Evolutionary conservation across 2,329 filamentous ascomycete genomes (phyloP).

Genomic region (Trichoderma breve): DNA sequence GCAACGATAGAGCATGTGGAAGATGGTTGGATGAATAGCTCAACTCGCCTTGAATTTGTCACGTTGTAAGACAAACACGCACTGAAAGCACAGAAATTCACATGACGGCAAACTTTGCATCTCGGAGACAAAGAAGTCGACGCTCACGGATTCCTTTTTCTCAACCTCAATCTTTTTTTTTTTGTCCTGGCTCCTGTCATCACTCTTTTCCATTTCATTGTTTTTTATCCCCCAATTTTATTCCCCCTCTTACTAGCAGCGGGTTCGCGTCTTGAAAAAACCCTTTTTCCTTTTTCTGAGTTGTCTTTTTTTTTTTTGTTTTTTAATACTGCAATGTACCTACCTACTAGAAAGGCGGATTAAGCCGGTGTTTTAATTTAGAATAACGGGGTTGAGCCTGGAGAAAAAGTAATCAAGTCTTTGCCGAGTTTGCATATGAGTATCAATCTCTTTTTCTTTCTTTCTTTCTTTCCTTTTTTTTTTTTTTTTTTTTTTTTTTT

Average conservation of each 20-base stretch:
- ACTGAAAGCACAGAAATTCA: not conserved
- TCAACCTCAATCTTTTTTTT: not conserved
- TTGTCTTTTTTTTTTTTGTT: not conserved
- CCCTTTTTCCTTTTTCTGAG: not conserved
- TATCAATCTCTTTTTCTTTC: not conserved
- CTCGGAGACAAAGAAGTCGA: not conserved
- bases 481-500: not conserved
- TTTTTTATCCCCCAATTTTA: not conserved
- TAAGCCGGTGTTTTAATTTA: constrained; percentile 19
- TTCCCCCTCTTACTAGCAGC: not conserved
- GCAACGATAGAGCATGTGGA: not conserved
- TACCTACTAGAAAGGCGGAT: not conserved
- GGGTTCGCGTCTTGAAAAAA: not conserved
- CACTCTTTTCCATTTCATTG: not conserved
- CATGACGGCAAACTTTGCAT: not conserved
- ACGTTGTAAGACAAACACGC: not conserved
- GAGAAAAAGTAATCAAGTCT: constrained; percentile 7
- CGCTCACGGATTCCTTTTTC: not conserved
- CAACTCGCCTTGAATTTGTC: not conserved
- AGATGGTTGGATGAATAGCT: not conserved
- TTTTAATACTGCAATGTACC: constrained; percentile 11
- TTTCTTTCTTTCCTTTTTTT: not conserved
- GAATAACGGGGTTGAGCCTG: constrained; percentile 13
- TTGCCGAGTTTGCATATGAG: not conserved
- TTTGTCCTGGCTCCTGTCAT: not conserved